A percentile compares a stretch with the other conserved stretches of the same genome.
Evolutionary conservation across 23 red algal genomes (phyloP).

Genomic region (Gracilariopsis chorda): DNA sequence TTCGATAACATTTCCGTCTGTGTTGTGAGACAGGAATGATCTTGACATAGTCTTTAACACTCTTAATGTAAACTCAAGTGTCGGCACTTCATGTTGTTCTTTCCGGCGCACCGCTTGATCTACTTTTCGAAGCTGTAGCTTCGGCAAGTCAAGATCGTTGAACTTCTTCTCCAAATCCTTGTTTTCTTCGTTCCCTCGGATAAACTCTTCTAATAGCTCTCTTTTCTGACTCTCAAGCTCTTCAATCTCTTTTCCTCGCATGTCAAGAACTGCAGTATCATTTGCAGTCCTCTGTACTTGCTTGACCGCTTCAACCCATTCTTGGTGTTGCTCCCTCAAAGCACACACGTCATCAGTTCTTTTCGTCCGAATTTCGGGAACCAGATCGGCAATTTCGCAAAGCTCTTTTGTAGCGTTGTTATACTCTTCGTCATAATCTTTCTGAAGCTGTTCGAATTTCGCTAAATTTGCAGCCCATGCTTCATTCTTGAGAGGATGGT

Average conservation of each 20-base stretch:
- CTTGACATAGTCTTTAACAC: background rate
- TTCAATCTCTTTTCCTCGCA: background rate
- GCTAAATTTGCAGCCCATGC: background rate
- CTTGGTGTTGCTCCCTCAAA: background rate
- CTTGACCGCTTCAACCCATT: background rate
- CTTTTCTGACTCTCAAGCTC: background rate
- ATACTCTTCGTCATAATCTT: background rate
- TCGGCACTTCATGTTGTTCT: background rate
- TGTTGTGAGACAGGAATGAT: background rate
- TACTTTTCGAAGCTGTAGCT: background rate
- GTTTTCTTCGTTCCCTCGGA: background rate
- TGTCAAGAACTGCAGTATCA: background rate
- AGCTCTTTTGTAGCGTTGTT: background rate
- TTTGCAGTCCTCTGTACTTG: background rate
- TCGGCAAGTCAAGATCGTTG: background rate
- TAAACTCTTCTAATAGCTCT: background rate
- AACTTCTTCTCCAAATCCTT: background rate
- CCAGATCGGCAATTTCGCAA: background rate
- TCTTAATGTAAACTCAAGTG: background rate
- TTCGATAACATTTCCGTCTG: slow-evolving; percentile 14
- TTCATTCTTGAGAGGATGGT: background rate
- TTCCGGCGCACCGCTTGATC: background rate
- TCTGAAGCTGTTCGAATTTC: background rate
- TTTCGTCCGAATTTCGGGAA: background rate
- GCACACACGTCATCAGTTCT: background rate